Percentiles rank a stretch among this genome's conserved stretches.
Evolutionary conservation across 148 eudicot genomes (phyloP).

Genomic region (Limonium bicolor): DNA sequence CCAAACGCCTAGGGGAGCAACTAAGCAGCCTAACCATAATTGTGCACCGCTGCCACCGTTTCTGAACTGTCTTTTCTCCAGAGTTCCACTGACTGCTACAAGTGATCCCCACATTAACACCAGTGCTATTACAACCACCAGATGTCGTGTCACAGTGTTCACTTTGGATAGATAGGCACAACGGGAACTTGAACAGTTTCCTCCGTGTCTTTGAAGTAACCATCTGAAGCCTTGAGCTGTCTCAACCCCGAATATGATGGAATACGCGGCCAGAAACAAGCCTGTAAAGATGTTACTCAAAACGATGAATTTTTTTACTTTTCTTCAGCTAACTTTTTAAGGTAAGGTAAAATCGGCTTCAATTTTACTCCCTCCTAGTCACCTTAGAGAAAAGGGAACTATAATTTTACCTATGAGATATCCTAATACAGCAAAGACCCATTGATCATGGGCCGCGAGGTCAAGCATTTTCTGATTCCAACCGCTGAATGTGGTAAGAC

Average conservation of each 20-base stretch:
- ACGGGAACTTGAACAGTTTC: constrained; percentile 2
- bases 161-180: constrained; percentile 8
- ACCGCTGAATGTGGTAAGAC: constrained; percentile 88
- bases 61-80: constrained; percentile 35
- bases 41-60: constrained; percentile 41
- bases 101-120: constrained; percentile 25
- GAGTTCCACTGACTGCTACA: constrained; percentile 34
- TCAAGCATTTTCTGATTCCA: constrained; percentile 93
- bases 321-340: not conserved
- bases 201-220: constrained; percentile 10
- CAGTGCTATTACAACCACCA: constrained; percentile 16
- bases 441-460: constrained; percentile 57
- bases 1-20: constrained; percentile 85
- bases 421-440: constrained; percentile 54
- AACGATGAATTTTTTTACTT: too few relatives aligned
- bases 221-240: constrained; percentile 45
- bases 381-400: too few relatives aligned
- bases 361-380: too few relatives aligned
- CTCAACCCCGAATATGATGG: constrained; percentile 48
- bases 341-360: not conserved
- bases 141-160: constrained; percentile 13
- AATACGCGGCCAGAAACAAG: constrained; percentile 42
- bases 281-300: constrained; percentile 25
- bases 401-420: constrained; percentile 34
- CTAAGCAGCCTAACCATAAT: constrained; percentile 71